phyloP scores from a whole-genome alignment of 2,329 filamentous ascomycete species.

The Sphaerulina vaccinii region DNA sequence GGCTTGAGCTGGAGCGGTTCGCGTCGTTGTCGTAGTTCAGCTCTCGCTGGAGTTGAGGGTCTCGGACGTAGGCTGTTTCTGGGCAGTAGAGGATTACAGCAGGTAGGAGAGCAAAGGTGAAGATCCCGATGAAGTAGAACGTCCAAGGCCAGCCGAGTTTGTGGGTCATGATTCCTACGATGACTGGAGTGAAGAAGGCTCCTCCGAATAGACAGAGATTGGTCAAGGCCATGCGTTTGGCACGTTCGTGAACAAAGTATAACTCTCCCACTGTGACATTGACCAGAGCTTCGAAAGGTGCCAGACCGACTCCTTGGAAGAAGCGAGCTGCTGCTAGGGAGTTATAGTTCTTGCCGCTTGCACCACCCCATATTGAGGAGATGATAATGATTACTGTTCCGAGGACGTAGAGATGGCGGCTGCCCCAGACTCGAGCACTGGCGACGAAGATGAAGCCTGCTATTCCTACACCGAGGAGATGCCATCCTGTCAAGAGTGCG shows the following conservation, averaged over 20 bases:
- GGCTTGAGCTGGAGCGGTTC: conserved; percentile 2
- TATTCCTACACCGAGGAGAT: conserved; percentile 76
- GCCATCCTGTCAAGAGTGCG: conserved; percentile 82
- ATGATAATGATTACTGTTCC: conserved; percentile 71
- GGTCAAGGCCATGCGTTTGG: conserved; percentile 80
- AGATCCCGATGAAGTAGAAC: conserved; percentile 86
- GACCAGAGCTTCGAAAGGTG: conserved; percentile 85
- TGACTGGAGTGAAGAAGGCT: conserved; percentile 77
- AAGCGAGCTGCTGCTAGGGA: conserved; percentile 76
- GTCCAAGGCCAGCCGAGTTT: conserved; percentile 80
- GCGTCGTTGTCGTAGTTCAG: conserved; percentile 1
- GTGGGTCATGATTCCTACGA: conserved; percentile 81
- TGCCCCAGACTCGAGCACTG: conserved; percentile 86
- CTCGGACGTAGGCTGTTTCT: conserved; percentile 77
- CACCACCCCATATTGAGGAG: conserved; percentile 76
- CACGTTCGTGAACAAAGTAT: conserved; percentile 81
- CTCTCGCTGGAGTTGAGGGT: conserved; percentile 47
- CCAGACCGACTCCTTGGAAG: conserved; percentile 80
- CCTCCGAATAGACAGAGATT: conserved; percentile 71
- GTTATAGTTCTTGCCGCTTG: conserved; percentile 63
- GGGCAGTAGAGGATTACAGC: conserved; percentile 76
- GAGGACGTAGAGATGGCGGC: conserved; percentile 80
- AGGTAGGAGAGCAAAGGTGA: conserved; percentile 68
- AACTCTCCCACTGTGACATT: conserved; percentile 87
- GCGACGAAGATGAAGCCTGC: conserved; percentile 84